Evolutionary conservation across 179 eudicot species (phyloP), one percentile per base, ranked within the genome.

Genomic region (Spinacia oleracea): DNA sequence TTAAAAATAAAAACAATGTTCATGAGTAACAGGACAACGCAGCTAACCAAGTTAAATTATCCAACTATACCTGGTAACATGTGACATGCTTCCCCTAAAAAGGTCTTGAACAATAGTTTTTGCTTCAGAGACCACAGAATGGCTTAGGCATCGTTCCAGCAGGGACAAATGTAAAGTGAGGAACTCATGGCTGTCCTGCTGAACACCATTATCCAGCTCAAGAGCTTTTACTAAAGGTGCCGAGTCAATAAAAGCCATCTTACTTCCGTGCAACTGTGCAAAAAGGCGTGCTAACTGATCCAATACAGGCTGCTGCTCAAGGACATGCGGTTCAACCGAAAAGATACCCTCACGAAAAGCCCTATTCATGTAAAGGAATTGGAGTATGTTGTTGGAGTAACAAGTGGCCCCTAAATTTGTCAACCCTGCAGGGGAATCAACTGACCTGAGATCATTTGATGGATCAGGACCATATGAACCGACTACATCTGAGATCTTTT

Each of bases 111-210:
- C 93, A 48, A 96, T 81, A 59, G 98, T 89, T 86, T 85, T 89
- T 1, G 94, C 97, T 74, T 86, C 83, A 34, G 84, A 72, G 84
- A 87, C 88, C 77, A 81, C 86, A 21, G 96, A 96, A 77, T 78
- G 83, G 84, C 94, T 89, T 77, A 96, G 83, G 77, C 97, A 96
- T 65, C 83, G 91, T 81, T 96, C 99, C 53, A 96, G 94, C 93
- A 96, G 87, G 65, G 98, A 94, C 77, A 93, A 88, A 55, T 93
- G 92, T 85, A 96, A 84, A 60, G 99, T 96, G n/a, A 96, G 91
- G 81, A 96, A 96, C 85, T 96, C 99, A 63, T 96, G 98, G 82
- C 98, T 93, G 80, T 96, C 98, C 85, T 96, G 99, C 78, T 96
- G 99, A 83, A 93, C 92, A 77, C 91, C 93, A 83, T 96, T 96